Conservation (phyloP, 129 eudicot genomes). For the Kitagawia praeruptora region DNA sequence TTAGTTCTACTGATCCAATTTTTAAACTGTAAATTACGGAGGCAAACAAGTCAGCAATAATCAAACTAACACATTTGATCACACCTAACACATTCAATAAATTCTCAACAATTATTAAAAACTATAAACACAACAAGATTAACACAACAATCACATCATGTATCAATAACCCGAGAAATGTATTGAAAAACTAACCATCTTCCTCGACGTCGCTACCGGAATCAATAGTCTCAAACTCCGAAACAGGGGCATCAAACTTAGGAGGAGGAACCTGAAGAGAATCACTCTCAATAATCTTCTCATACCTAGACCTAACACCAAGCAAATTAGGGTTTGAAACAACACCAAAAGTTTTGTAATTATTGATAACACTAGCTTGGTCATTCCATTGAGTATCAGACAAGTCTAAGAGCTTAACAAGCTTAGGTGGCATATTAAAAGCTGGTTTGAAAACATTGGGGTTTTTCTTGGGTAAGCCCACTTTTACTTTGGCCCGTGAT, state of each 20-base stretch:
- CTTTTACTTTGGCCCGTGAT: conserved; percentile 61
- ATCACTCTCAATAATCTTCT: conserved; percentile 51
- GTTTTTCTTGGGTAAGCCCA: conserved; percentile 67
- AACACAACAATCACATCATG: neutral
- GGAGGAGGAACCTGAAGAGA: conserved; percentile 62
- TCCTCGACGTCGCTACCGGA: conserved; percentile 95
- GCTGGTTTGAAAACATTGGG: conserved; percentile 75
- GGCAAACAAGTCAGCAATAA: neutral
- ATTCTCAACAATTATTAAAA: neutral
- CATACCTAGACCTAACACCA: conserved; percentile 59
- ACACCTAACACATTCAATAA: neutral
- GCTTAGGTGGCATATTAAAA: conserved; percentile 66
- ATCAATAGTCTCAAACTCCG: conserved; percentile 52
- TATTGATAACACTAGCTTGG: conserved; percentile 63
- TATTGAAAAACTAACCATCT: conserved; percentile 51
- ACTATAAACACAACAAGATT: neutral
- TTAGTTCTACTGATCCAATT: neutral
- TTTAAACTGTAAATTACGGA: neutral
- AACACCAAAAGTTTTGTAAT: conserved; percentile 79
- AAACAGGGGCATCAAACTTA: conserved; percentile 21
- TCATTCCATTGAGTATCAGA: conserved; percentile 74
- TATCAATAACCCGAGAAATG: neutral
- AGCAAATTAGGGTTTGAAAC: conserved; percentile 85
- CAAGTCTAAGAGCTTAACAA: conserved; percentile 31
- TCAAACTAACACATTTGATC: neutral